Evolutionary conservation across 2,329 filamentous ascomycete genomes (phyloP).

Genomic region (Intubia oerlemansii): DNA sequence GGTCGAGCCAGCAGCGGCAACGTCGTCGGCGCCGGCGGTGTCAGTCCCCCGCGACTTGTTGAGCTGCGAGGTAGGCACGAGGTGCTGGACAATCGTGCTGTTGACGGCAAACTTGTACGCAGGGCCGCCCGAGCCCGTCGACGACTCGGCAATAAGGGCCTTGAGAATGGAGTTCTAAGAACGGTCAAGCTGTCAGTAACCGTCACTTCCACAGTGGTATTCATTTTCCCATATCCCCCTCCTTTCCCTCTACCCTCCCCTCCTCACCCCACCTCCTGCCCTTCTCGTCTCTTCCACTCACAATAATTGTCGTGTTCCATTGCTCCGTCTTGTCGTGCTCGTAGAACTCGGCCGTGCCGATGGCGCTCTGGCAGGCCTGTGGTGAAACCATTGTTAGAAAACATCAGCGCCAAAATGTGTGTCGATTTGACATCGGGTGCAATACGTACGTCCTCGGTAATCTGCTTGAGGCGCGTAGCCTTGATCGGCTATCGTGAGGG

Average conservation of each 20-base stretch:
- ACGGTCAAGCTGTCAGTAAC: too few relatives aligned
- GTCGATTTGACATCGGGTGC: too few relatives aligned
- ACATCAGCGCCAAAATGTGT: too few relatives aligned
- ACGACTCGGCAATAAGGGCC: conserved; percentile 55
- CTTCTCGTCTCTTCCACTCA: too few relatives aligned
- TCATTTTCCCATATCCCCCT: too few relatives aligned
- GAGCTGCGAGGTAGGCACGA: conserved; percentile 43
- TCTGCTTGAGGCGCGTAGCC: conserved; percentile 59
- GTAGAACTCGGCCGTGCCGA: conserved; percentile 58
- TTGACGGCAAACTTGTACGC: conserved; percentile 89
- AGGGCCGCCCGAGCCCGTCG: conserved; percentile 29
- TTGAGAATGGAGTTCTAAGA: conserved; percentile 59
- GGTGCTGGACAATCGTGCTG: conserved; percentile 94
- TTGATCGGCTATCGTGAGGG: conserved; percentile 68
- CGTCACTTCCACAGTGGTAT: too few relatives aligned
- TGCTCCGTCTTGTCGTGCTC: conserved; percentile 65
- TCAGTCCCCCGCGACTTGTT: conserved; percentile 36
- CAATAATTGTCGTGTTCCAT: conserved; percentile 90
- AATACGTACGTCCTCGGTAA: conserved; percentile 59
- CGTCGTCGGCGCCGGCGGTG: conserved; percentile 21
- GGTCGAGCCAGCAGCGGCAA: conserved; percentile 33
- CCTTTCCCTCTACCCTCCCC: too few relatives aligned
- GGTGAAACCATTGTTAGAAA: too few relatives aligned
- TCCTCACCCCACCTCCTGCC: too few relatives aligned
- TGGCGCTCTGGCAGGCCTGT: conserved; percentile 64